Base-by-base conservation (phyloP, 352 stramenopile species). In the Globisporangium cystogenes region DNA sequence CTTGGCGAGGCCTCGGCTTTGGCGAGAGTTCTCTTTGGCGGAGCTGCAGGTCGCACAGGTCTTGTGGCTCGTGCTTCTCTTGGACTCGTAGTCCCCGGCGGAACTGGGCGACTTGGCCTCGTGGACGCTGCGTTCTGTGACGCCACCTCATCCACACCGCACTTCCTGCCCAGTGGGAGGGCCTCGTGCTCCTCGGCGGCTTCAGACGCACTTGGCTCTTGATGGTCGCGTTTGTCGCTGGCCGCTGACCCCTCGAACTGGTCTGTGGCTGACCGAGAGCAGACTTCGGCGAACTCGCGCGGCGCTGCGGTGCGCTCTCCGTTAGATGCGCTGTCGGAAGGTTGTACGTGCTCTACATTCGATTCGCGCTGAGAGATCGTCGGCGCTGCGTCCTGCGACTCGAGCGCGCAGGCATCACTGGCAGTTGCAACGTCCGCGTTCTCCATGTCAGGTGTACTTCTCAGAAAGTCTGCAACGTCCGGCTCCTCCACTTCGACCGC, bases 71-170 rank as follows among this genome's bases (percentile, higher is more conserved):
- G 40, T 20, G 23, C 0, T 35, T 40, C 33, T 12, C 7, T 61
- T 20, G 29, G 2, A 16, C 18, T 20, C 45, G 44, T 21, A 48
- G 45, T 18, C 15, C 10, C 20, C 14, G 46, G 16, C 20, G 26
- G 24, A 29, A 31, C 29, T 21, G 43, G 52, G 6, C 43, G 52
- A 24, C 18, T 59, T 11, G 53, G 53, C 27, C 35, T 48, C 10
- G 53, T 41, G 18, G 49, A 14, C 10, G 37, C 2, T 1, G 27
- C 21, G 20, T 7, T 53, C 15, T 27, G 16, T 4, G 44, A 10
- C 5, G 10, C 40, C n/a, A 12, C 1, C 33, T 39, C 12, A 11
- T 39, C 18, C 33, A 5, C 33, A 16, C 8, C 11, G 18, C 8
- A 18, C 15, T 18, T 5, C 3, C 33, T 39, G 6, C 18, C 14